Base-by-base conservation (phyloP, 805 yeast genomes). In the Wickerhamomyces pijperi region DNA sequence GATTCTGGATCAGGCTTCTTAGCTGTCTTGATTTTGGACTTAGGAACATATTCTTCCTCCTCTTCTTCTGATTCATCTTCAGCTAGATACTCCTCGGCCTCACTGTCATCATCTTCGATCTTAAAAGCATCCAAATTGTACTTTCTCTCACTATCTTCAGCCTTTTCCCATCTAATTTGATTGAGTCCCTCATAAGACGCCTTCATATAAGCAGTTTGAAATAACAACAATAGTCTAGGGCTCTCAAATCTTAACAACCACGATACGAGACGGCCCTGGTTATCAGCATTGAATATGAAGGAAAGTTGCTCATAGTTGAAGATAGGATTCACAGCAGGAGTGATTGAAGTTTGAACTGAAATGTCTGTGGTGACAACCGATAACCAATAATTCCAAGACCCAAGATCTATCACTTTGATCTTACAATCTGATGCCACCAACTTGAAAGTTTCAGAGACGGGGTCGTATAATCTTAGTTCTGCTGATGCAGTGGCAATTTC, bases 101-200 rank as follows among this genome's bases (percentile, higher is more conserved):
- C 47, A 14, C 42, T 28, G 25, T 43, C 48, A 17, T 47, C 44
- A 28, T 56, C 61, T 6, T 45, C 48, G 44, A 55, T 51, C 4
- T 59, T 63, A 44, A 80, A 66, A 0, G 83, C 74, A 17, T 72
- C 76, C 8, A 67, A 43, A 15, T 84, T 58, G 50, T 76, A 85
- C 5, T 73, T 72, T 48, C 68, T 63, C 19, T 80, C 85, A 3
- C 46, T 50, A 3, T 55, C 61, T 6, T 61, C 54, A 5, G 64
- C 47, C 14, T 59, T 64, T 4, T 44, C 50, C 80, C 81, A 82
- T 36, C 64, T 61, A 17, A 54, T 46, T 44, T 65, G 62, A 51
- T 80, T 78, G 32, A 66, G 56, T 8, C 67, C 50, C 58, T 84
- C 85, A 79, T 84, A 83, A 36, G 75, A 56, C 3, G 77, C 64